Conservation (phyloP, 345 rosid species). For the Lenwebbia sp. region DNA sequence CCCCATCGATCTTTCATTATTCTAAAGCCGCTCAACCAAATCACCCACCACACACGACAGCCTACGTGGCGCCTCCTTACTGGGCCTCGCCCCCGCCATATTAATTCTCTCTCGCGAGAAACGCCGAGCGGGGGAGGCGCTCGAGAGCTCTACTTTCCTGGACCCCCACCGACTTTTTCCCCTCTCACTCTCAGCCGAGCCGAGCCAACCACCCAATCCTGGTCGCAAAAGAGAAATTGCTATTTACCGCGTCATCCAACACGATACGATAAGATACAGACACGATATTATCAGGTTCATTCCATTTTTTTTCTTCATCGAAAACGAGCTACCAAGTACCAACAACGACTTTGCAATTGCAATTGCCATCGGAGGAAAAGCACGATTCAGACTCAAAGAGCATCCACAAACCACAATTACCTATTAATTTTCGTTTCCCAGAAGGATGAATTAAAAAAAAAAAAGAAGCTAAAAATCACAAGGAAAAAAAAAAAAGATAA, state of each 20-base stretch:
- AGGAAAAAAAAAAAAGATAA: not conserved
- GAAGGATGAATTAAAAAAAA: not conserved
- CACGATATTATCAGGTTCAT: not conserved
- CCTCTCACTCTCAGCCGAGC: no score
- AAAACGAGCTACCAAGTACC: not conserved
- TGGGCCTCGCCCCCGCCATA: not conserved
- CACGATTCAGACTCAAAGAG: not conserved
- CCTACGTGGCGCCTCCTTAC: not conserved
- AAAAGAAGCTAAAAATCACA: not conserved
- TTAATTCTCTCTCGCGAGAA: not conserved
- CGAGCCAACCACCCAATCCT: no score
- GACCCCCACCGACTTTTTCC: not conserved
- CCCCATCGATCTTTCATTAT: not conserved
- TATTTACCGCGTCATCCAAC: not conserved
- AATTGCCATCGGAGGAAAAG: not conserved
- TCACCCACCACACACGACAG: not conserved
- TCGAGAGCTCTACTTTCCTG: not conserved
- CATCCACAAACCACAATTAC: slow-evolving; percentile 7
- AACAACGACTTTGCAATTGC: not conserved
- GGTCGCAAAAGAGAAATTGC: not conserved
- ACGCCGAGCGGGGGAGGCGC: not conserved
- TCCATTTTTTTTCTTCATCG: not conserved
- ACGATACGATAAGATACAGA: not conserved
- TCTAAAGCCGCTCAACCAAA: not conserved
- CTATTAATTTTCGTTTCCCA: slow-evolving; percentile 17